These are phyloP conservation scores for Calonectria pteridis DNA, from an alignment of 2,329 filamentous ascomycete species.

Conservation along the genomic window DNA sequence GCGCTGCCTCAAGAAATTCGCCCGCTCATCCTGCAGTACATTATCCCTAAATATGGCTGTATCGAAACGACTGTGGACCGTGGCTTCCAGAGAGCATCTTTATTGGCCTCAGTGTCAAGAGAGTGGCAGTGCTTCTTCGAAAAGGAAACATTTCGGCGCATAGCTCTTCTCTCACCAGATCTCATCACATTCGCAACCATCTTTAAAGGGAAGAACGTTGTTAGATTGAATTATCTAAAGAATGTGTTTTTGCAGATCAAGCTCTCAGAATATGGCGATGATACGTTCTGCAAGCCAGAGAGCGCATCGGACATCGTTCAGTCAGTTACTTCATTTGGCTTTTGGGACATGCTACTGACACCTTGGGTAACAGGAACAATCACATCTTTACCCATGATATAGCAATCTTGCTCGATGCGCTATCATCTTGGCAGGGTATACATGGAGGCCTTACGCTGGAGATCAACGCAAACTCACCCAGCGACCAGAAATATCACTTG, in stretches of 20 bases:
- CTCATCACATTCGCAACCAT: neutral
- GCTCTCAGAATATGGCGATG: neutral
- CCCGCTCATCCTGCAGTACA: neutral
- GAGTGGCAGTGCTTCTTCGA: constrained; percentile 6
- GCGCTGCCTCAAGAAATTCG: neutral
- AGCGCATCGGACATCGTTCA: neutral
- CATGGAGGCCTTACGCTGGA: constrained; percentile 30
- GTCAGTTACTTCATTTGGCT: neutral
- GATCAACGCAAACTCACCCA: constrained; percentile 28
- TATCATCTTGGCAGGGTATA: constrained; percentile 29
- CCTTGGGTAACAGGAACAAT: constrained; percentile 22
- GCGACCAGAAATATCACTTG: constrained; percentile 12
- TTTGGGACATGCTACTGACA: neutral
- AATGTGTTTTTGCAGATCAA: neutral
- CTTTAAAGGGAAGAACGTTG: neutral
- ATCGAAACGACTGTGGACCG: neutral
- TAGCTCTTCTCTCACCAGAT: neutral
- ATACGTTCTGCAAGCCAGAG: neutral
- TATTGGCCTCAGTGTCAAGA: neutral
- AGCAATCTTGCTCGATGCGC: constrained; percentile 11
- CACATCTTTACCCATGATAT: constrained; percentile 25
- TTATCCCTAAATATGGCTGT: neutral
- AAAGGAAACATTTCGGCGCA: neutral
- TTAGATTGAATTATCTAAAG: neutral
- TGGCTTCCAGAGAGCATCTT: neutral